Conservation (phyloP, 2,329 filamentous ascomycete genomes). For the Ascochyta viciae-villosae region DNA sequence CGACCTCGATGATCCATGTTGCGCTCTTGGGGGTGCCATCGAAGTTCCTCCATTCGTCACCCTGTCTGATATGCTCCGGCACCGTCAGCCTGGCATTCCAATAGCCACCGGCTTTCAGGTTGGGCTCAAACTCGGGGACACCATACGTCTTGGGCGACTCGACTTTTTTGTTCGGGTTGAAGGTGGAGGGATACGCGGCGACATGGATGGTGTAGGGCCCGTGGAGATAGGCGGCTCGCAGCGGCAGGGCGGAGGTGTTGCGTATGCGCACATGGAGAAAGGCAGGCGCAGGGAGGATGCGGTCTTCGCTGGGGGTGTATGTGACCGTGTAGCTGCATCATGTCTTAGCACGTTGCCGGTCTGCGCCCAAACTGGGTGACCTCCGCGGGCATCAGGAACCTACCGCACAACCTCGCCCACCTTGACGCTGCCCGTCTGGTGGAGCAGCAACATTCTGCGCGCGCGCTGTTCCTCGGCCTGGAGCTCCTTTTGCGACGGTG, state of each 20-base stretch:
- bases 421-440: constrained; percentile 90
- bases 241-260: constrained; percentile 87
- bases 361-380: constrained; percentile 8
- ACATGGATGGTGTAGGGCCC: constrained; percentile 92
- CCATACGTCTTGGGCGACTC: constrained; percentile 74
- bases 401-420: constrained; percentile 93
- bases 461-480: constrained; percentile 42
- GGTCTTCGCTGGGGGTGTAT: constrained; percentile 87
- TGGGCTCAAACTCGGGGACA: constrained; percentile 90
- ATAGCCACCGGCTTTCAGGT: constrained; percentile 89
- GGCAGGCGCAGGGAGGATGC: constrained; percentile 84
- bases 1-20: constrained; percentile 89
- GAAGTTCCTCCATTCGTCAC: constrained; percentile 29
- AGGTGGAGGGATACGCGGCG: constrained; percentile 82
- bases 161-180: constrained; percentile 82
- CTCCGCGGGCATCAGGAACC: constrained; percentile 26
- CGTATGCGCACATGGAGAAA: constrained; percentile 85
- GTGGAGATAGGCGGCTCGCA: constrained; percentile 94
- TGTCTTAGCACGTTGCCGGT: constrained; percentile 18
- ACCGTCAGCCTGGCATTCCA: constrained; percentile 84
- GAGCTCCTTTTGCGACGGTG: constrained; percentile 43
- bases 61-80: constrained; percentile 73
- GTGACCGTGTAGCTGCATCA: constrained; percentile 74
- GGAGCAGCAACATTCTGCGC: constrained; percentile 79
- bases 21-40: constrained; percentile 60